Evolutionary conservation across 2,329 filamentous ascomycete species (phyloP).

Genomic region (Fusarium globosum): DNA sequence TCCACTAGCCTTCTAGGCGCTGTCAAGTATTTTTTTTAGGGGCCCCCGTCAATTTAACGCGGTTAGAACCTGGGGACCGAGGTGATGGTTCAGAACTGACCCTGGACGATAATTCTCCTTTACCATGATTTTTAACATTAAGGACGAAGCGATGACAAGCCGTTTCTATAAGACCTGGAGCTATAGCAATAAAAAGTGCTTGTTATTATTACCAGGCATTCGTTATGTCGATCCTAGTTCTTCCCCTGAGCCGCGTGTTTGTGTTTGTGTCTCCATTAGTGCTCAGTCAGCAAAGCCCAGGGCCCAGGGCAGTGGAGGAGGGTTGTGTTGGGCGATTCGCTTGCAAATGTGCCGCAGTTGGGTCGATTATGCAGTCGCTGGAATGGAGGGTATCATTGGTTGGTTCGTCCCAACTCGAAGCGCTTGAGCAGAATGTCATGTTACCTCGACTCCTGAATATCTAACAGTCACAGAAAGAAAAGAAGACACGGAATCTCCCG

Average conservation of each 20-base stretch:
- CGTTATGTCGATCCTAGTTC: neutral
- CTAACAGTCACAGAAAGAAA: neutral
- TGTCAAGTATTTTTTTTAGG: constrained; percentile 5
- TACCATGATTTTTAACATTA: neutral
- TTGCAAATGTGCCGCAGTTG: constrained; percentile 17
- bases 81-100: neutral
- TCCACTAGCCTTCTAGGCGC: constrained; percentile 34
- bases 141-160: neutral
- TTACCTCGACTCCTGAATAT: constrained; percentile 1
- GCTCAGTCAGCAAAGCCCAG: neutral
- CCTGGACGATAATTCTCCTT: neutral
- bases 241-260: neutral
- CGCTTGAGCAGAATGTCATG: neutral
- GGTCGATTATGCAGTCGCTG: neutral
- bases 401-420: constrained; percentile 2
- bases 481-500: neutral
- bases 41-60: neutral
- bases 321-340: neutral
- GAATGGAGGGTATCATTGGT: neutral
- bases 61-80: constrained; percentile 1
- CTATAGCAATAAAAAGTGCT: neutral
- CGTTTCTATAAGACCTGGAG: neutral
- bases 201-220: neutral
- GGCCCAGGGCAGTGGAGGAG: neutral
- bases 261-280: neutral